Conservation (phyloP, 768 basidiomycete genomes). For the Kwoniella sp. region DNA sequence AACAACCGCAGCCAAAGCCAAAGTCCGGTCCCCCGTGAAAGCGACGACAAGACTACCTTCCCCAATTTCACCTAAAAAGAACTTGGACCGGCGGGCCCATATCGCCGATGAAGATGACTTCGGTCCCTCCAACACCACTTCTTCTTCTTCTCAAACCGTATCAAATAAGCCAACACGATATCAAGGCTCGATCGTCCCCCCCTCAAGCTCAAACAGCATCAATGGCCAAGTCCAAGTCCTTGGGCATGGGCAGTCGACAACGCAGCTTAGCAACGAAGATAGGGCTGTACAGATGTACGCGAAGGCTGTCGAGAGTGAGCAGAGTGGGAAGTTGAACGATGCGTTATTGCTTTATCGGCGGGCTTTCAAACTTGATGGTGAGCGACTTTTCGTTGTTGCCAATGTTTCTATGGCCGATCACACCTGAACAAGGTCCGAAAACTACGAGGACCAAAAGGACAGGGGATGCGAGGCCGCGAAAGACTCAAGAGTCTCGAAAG, state of each 20-base stretch:
- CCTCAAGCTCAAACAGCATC: neutral
- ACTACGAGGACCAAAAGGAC: no score
- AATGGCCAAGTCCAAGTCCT: no score
- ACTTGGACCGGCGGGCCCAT: no score
- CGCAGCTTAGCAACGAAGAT: slow-evolving; percentile 4
- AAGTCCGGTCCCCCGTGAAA: neutral
- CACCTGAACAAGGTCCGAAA: no score
- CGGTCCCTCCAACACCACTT: neutral
- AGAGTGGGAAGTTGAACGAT: slow-evolving; percentile 71
- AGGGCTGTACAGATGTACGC: slow-evolving; percentile 63
- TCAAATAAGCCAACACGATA: slow-evolving; percentile 1
- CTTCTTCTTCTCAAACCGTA: neutral
- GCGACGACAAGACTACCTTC: neutral
- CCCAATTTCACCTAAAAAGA: slow-evolving; percentile 3
- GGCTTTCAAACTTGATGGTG: slow-evolving; percentile 71
- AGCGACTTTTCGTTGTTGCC: slow-evolving; percentile 19
- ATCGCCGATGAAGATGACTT: neutral
- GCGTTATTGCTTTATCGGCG: slow-evolving; percentile 75
- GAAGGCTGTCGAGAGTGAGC: slow-evolving; percentile 72
- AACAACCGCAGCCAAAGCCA: neutral
- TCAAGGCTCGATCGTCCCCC: slow-evolving; percentile 4
- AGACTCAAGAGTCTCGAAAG: no score
- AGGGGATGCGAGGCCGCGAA: no score
- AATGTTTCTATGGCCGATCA: no score
- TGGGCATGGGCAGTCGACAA: slow-evolving; percentile 3